Conservation (phyloP, 2,329 filamentous ascomycete species). For the Sporothrix pallida region DNA sequence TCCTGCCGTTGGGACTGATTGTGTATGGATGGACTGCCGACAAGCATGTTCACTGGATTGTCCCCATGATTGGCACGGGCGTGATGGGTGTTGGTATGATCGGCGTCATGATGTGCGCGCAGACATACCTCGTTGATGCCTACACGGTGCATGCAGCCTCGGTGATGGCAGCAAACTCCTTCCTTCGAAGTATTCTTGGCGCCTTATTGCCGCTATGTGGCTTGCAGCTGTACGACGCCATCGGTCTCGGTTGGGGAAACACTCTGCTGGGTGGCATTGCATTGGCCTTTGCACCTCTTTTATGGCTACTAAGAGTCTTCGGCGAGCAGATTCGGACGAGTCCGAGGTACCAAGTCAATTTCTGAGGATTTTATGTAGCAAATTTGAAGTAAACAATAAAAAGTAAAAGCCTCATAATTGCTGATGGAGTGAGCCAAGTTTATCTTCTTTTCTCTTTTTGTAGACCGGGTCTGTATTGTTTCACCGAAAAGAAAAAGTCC, state of each 20-base stretch:
- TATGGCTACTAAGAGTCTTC: neutral
- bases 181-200: slow-evolving; percentile 60
- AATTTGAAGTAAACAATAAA: too few relatives aligned
- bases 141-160: slow-evolving; percentile 54
- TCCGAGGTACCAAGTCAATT: neutral
- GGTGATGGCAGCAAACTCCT: slow-evolving; percentile 65
- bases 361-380: slow-evolving; percentile 1
- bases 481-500: too few relatives aligned
- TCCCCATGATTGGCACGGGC: slow-evolving; percentile 43
- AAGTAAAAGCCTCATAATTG: too few relatives aligned
- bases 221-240: slow-evolving; percentile 45
- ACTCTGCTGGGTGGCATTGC: slow-evolving; percentile 52
- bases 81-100: slow-evolving; percentile 40
- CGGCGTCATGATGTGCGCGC: slow-evolving; percentile 49
- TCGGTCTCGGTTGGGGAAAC: slow-evolving; percentile 45
- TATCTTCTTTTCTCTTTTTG: too few relatives aligned
- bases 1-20: slow-evolving; percentile 62
- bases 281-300: slow-evolving; percentile 48
- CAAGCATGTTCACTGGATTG: slow-evolving; percentile 46
- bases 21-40: slow-evolving; percentile 49
- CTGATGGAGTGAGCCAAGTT: too few relatives aligned
- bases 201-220: slow-evolving; percentile 58
- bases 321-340: slow-evolving; percentile 11
- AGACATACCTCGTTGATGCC: slow-evolving; percentile 66
- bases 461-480: too few relatives aligned